Conservation (phyloP, 208 protist genomes). For the Blastocrithidia nonstop region DNA sequence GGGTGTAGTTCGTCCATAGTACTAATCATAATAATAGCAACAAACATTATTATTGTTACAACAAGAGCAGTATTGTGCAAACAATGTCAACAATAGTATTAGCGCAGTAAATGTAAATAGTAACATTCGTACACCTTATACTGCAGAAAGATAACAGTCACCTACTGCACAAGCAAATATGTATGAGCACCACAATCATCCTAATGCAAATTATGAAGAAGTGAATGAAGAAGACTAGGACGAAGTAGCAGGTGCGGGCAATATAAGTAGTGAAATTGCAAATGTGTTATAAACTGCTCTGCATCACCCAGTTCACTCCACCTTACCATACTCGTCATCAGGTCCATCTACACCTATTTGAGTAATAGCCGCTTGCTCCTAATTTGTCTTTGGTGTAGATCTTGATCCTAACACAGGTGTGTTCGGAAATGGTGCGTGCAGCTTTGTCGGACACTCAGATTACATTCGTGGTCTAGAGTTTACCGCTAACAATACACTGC, state of each 20-base stretch:
- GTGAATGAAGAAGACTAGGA: not conserved
- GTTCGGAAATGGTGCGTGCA: slow-evolving; percentile 27
- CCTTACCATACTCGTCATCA: too few relatives aligned
- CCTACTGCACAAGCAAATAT: too few relatives aligned
- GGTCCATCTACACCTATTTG: slow-evolving; percentile 7
- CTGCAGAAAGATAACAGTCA: too few relatives aligned
- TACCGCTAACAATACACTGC: slow-evolving; percentile 21
- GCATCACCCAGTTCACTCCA: too few relatives aligned
- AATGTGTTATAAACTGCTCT: too few relatives aligned
- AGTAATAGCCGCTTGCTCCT: slow-evolving; percentile 65
- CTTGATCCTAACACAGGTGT: slow-evolving; percentile 13
- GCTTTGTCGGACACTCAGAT: slow-evolving; percentile 53
- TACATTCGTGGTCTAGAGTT: slow-evolving; percentile 77
- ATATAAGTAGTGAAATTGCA: too few relatives aligned
- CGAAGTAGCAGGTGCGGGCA: too few relatives aligned
- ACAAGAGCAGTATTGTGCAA: not conserved
- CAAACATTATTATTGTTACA: slow-evolving; percentile 1
- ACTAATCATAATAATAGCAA: not conserved
- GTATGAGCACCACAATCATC: not conserved
- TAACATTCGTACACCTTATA: too few relatives aligned
- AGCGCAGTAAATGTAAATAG: too few relatives aligned
- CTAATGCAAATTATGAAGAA: not conserved
- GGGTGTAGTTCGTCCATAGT: too few relatives aligned
- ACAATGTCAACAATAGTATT: too few relatives aligned
- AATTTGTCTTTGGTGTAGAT: slow-evolving; percentile 62